Conservation (phyloP, 2,329 filamentous ascomycete species). For the Cercospora zeina region DNA sequence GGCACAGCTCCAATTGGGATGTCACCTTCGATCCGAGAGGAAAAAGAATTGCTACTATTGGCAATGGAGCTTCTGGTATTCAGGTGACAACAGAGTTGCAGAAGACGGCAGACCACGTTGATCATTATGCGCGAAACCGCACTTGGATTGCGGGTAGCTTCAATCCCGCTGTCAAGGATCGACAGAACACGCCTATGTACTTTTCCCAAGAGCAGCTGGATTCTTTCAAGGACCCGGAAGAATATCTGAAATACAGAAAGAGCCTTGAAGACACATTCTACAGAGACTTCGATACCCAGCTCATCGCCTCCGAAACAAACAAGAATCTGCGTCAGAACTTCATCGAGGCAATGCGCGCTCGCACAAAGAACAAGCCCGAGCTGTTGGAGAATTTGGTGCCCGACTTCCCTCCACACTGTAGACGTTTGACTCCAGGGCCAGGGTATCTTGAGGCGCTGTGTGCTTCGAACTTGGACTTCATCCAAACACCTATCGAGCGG, state of each 20-base stretch:
- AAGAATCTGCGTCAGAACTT: conserved; percentile 41
- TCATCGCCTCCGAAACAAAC: conserved; percentile 44
- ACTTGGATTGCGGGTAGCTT: conserved; percentile 67
- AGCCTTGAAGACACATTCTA: conserved; percentile 60
- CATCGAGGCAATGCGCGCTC: conserved; percentile 44
- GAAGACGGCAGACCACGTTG: conserved; percentile 50
- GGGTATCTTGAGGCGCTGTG: conserved; percentile 55
- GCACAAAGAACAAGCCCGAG: conserved; percentile 42
- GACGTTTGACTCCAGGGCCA: conserved; percentile 52
- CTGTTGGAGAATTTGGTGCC: conserved; percentile 46
- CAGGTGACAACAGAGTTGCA: conserved; percentile 53
- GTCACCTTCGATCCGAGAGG: conserved; percentile 36
- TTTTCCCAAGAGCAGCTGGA: conserved; percentile 57
- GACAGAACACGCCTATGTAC: conserved; percentile 58
- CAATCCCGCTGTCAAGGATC: conserved; percentile 50
- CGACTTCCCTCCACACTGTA: conserved; percentile 50
- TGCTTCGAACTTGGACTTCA: conserved; percentile 49
- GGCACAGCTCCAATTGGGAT: conserved; percentile 46
- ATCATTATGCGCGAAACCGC: conserved; percentile 64
- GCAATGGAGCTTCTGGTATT: conserved; percentile 47
- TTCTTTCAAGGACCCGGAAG: conserved; percentile 60
- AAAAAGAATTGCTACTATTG: conserved; percentile 47
- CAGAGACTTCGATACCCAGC: conserved; percentile 47
- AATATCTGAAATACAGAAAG: conserved; percentile 55
- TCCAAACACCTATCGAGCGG: conserved; percentile 45